Base-by-base conservation (phyloP, 805 yeast genomes). In the Metschnikowia anglica region DNA sequence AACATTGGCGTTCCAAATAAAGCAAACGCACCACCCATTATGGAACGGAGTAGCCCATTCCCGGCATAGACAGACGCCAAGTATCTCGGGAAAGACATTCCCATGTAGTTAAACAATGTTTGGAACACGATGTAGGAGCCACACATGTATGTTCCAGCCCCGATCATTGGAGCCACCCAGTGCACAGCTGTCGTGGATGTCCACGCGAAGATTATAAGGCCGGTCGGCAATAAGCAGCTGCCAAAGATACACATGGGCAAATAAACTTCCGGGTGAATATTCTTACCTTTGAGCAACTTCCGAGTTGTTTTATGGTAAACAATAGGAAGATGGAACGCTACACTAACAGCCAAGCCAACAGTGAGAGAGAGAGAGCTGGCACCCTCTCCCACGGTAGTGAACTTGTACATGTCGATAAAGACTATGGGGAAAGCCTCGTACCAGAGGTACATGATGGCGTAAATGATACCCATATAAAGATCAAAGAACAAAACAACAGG, bases 1-100 rank as follows among this genome's bases (percentile, higher is more conserved):
- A 46, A 49, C 51, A 49, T 36, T 5, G 51, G 39, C 9, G 35
- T 37, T 4, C 47, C 51, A 24, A 49, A 49, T 7, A 49, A 24
- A 2, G 53, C 48, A 41, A 49, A 49, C 3, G 44, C 41, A 1
- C 51, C 53, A 1, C 51, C 53, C 50, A 49, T 44, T 6, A 44
- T 18, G 18, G 44, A 34, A 15, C 53, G 37, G 21, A 44, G 44
- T 34, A 49, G 44, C 16, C 43, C 48, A 25, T 46, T 47, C 2
- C 51, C 49, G 7, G 51, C 53, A 37, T 46, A 49, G 15, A 41
- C 53, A 3, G 51, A 47, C 7, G 53, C 53, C 43, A 46, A 34
- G 27, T 46, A 49, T 19, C 45, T 15, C 21, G 37, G 42, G 28
- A 47, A 46, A 2, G 48, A 40, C 51, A 44, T 43, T 10, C 47